Evolutionary conservation across 768 basidiomycete genomes (phyloP), one percentile per base, ranked within the genome.

Genomic region (Macrolepiota fuliginosa): DNA sequence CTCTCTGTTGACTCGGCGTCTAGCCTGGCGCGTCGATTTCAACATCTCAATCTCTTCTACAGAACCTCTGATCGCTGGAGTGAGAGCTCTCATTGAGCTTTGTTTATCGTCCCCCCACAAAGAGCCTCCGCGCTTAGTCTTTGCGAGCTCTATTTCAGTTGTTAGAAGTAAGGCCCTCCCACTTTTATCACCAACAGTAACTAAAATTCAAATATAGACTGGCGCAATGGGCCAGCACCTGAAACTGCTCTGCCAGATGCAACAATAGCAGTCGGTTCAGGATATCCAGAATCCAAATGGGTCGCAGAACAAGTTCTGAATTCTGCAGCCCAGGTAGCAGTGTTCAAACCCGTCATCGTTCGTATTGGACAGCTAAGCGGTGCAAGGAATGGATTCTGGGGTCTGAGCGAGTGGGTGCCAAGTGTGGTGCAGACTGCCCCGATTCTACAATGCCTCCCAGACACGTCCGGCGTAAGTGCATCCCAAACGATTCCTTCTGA

Each of bases 1-100:
- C 47, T 10, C 24, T 49, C 24, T 27, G 47, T 24, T 49, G 10
- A 49, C 19, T 12, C 12, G 25, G 24, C 10, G 12, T 27, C 12
- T 12, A 49, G 81, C 80, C 2, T 83, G 81, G 81, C 73, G 68
- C 24, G 67, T 83, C n/a, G 76, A 83, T 47, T 82, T 82, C 66
- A 83, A 81, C 60, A 32, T 77, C 24, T 62, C 73, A 0, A 65
- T 83, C 3, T 71, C 74, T 3, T 78, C 82, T 0, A 79, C 81
- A 45, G 81, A 81, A 53, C 71, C 77, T 3, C 75, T 70, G 59
- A 69, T 83, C 27, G 68, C 69, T 15, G 77, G 77, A 15, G 75
- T 76, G 2, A 75, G 79, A 4, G 76, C 78, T 45, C 66, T 76
- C 19, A 67, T 75, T 27, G 77, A 79, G 59, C 70, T 84, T 27